Evolutionary conservation across 2,329 filamentous ascomycete genomes (phyloP), one percentile per base, ranked within the genome.

Genomic region (Nemania diffusa): DNA sequence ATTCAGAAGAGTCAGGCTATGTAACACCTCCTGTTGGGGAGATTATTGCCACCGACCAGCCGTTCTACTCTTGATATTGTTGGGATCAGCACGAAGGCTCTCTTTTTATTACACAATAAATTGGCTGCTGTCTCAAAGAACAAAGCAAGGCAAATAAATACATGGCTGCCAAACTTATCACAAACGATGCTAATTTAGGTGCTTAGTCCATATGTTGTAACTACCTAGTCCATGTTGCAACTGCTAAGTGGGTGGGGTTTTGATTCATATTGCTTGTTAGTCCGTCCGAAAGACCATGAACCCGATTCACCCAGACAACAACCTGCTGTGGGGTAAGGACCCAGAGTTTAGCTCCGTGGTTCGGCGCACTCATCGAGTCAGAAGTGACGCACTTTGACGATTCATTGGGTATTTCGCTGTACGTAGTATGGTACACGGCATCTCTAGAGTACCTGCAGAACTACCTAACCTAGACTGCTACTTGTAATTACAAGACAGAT

Each of bases 351-450:
- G 52, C 64, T 67, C 65, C 61, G 65, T 60, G 3, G 11, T 64
- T 61, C 61, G 65, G 65, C 61, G 65, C 61, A 50, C n/a, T 44
- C 13, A 53, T 68, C 65, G 65, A 68, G 61, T 68, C 65, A 64
- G 64, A 63, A 9, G 15, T 51, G 55, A 60, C 50, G 57, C 40
- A 56, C 15, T 60, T 32, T 48, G 46, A 9, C 53, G 46, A 67
- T 63, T 63, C 55, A 57, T 64, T 59, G 29, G 55, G 24, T 34
- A 63, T 40, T 58, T 58, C 46, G 40, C 52, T 55, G 20, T 27
- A 50, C 3, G 22, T 26, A 27, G 15, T 20, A 8, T 55, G 29
- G 62, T 51, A 55, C 52, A 58, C 57, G 48, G 53, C 51, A 46
- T 51, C 5, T 32, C 44, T 55, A 26, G 32, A 63, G 46, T 34